Conservation (phyloP, 2,329 filamentous ascomycete genomes). For the Nakataea oryzae region DNA sequence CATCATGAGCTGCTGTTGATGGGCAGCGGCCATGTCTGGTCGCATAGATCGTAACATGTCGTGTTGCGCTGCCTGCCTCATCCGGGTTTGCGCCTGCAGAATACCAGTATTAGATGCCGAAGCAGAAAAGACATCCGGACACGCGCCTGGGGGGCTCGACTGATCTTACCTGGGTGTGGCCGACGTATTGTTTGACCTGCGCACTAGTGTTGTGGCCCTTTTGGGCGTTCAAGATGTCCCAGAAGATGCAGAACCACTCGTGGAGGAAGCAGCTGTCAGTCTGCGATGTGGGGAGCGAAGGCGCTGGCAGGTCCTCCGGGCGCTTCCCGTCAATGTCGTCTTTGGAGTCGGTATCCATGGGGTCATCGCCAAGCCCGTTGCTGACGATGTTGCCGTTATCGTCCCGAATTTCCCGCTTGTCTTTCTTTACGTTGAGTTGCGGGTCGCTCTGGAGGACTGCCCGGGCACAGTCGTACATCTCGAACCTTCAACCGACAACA, state of each 20-base stretch:
- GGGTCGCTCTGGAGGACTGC: slow-evolving; percentile 58
- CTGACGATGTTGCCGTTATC: slow-evolving; percentile 55
- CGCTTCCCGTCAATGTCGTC: slow-evolving; percentile 65
- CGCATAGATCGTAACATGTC: slow-evolving; percentile 67
- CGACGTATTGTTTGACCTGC: slow-evolving; percentile 64
- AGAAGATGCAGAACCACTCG: slow-evolving; percentile 96
- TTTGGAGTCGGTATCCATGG: slow-evolving; percentile 77
- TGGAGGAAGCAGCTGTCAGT: slow-evolving; percentile 77
- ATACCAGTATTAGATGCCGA: neutral
- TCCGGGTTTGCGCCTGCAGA: slow-evolving; percentile 52
- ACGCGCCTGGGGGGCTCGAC: neutral
- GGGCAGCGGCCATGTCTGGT: slow-evolving; percentile 37
- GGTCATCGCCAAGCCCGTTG: slow-evolving; percentile 62
- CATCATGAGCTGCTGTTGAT: slow-evolving; percentile 55
- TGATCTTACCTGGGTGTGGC: slow-evolving; percentile 66
- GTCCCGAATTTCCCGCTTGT: slow-evolving; percentile 56
- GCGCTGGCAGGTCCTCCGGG: slow-evolving; percentile 69
- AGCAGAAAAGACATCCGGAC: neutral
- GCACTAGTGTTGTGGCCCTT: slow-evolving; percentile 55
- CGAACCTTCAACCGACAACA: neutral
- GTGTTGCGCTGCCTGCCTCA: slow-evolving; percentile 68
- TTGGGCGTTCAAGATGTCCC: slow-evolving; percentile 86
- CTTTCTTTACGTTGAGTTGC: slow-evolving; percentile 56
- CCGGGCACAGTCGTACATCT: slow-evolving; percentile 72
- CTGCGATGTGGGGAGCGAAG: slow-evolving; percentile 54